A percentile compares a stretch with the other conserved stretches of the same genome.
Conservation (phyloP, 108 stramenopile species). For the Skeletonema grethae region DNA sequence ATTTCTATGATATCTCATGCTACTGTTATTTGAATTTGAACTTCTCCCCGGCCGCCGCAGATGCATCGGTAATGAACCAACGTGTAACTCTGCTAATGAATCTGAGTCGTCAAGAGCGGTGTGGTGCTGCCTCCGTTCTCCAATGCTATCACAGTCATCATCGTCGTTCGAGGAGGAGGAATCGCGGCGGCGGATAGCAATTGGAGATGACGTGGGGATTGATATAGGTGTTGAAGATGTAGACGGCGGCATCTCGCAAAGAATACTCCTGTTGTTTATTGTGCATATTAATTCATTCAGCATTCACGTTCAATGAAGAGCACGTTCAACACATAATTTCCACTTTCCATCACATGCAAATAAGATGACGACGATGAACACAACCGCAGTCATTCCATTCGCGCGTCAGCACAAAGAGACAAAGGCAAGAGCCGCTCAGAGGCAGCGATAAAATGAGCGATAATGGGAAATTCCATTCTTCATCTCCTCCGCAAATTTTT, state of each 20-base stretch:
- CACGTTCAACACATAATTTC: too few species aligned
- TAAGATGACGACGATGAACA: too few species aligned
- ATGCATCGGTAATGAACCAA: constrained; percentile 44
- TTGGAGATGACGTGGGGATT: constrained; percentile 25
- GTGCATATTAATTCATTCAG: too few species aligned
- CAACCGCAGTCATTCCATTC: too few species aligned
- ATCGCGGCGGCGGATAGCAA: constrained; percentile 9
- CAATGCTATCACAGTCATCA: constrained; percentile 5
- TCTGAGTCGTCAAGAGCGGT: constrained; percentile 24
- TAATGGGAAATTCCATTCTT: too few species aligned
- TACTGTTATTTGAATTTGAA: not conserved
- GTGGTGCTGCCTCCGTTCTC: not conserved
- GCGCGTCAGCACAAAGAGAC: too few species aligned
- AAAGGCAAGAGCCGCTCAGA: too few species aligned
- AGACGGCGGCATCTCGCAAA: not conserved
- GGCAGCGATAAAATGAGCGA: too few species aligned
- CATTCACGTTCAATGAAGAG: too few species aligned
- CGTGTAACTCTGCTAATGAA: constrained; percentile 29
- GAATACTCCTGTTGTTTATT: too few species aligned
- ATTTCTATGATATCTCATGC: constrained; percentile 4
- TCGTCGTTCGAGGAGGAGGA: constrained; percentile 28
- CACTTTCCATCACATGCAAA: too few species aligned
- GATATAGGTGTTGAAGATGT: constrained; percentile 39
- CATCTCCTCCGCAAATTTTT: too few species aligned
- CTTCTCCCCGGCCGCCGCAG: constrained; percentile 22